Percentiles rank a stretch among this genome's conserved stretches.
Conservation (phyloP, 2,329 filamentous ascomycete species). For the Raffaelea albimanens region DNA sequence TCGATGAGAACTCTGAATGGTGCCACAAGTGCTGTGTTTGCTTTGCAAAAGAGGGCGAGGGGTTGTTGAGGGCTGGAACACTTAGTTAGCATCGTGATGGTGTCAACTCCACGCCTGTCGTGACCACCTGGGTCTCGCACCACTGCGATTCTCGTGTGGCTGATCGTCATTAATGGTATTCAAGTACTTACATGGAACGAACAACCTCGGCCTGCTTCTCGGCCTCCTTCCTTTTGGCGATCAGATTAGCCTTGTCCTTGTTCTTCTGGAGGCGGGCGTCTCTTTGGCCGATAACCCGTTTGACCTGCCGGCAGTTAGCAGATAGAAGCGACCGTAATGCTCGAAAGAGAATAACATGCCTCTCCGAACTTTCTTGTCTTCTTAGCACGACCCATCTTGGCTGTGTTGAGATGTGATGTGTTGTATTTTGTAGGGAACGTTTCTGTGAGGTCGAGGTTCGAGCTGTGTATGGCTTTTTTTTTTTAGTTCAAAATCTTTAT, state of each 20-base stretch:
- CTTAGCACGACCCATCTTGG: conserved; percentile 75
- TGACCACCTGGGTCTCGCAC: too few relatives aligned
- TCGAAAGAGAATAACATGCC: neutral
- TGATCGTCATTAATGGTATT: too few relatives aligned
- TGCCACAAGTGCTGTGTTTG: conserved; percentile 15
- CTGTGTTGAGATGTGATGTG: neutral
- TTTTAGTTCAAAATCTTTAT: neutral
- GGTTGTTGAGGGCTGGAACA: conserved; percentile 13
- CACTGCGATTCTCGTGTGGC: too few relatives aligned
- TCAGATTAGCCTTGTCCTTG: conserved; percentile 47
- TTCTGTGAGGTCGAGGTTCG: too few relatives aligned
- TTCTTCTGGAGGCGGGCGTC: conserved; percentile 80
- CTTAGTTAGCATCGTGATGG: too few relatives aligned
- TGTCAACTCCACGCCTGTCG: too few relatives aligned
- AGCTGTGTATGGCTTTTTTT: too few relatives aligned
- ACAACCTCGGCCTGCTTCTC: conserved; percentile 12
- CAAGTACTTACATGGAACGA: conserved; percentile 11
- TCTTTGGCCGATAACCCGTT: conserved; percentile 71
- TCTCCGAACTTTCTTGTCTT: conserved; percentile 81
- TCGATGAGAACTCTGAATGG: conserved; percentile 17
- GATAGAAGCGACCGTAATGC: neutral
- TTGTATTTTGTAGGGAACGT: too few relatives aligned
- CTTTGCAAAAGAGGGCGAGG: conserved; percentile 16
- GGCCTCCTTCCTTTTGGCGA: conserved; percentile 33
- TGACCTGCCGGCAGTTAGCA: conserved; percentile 39